Base-by-base conservation (phyloP, 768 basidiomycete genomes). In the Tremella mesenterica region DNA sequence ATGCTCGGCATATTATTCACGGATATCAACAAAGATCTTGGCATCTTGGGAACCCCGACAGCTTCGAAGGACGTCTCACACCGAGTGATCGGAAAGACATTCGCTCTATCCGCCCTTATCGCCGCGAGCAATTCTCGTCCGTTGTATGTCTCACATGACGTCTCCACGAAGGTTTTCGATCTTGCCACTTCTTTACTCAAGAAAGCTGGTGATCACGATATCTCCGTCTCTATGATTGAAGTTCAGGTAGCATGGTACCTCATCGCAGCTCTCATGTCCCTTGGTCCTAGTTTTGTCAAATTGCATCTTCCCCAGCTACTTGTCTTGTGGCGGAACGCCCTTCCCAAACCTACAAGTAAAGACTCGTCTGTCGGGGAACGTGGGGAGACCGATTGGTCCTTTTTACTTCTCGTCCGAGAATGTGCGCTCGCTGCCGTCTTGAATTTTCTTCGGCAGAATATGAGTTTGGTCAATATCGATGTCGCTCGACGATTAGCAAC, bases 291-390 rank as follows among this genome's bases (percentile, higher is more conserved):
- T 62, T 95, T 97, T 60, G 90, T 96, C 48, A 83, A 88, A 16
- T 81, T 89, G 0, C 91, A 99, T 70, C 80, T 97, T 1, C 86
- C 92, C 0, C 93, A 96, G 62, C 78, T 97, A 16, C 80, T 97
- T 34, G 89, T 97, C 0, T 80, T 99, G 2, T 99, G 95, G 95
- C 79, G 95, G 28, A 99, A 99, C 62, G 91, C 93, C 1, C 78
- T 99, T 0, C 91, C 95, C 1, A 99, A 97, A 73, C 85, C 89
- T 0, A 91, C 88, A 0, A 85, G 80, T 64, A 95, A 95, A 71
- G 93, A 97, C 63, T 77, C 82, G 0, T 74, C 77, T 0, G 79
- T 77, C 14, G 78, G 79, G 4, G 82, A 82, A 16, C 77, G 91
- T 27, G 81, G 83, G 25, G 76, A 80, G 20, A 76, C 80, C 0